Conservation (phyloP, 73 alveolate genomes). For the Tetrahymena malaccensis region DNA sequence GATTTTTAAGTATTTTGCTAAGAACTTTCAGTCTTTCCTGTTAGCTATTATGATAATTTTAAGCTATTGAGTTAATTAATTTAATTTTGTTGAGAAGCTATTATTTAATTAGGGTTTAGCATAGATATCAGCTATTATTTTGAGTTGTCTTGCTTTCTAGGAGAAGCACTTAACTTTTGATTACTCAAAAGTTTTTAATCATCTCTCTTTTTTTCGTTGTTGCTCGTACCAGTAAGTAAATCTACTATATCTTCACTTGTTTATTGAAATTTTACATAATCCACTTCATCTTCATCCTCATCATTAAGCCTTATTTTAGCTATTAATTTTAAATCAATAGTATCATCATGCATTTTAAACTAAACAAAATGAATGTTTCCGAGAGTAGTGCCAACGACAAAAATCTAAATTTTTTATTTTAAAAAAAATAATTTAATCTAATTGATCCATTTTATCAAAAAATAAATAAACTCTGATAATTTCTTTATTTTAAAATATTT, state of each 20-base stretch:
- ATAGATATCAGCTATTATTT: neutral
- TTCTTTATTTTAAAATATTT: no score
- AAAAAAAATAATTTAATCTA: no score
- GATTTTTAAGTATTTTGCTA: neutral
- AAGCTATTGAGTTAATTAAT: neutral
- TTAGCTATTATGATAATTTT: neutral
- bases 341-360: neutral
- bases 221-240: neutral
- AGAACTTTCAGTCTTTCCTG: neutral
- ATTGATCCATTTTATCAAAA: no score
- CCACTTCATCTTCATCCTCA: neutral
- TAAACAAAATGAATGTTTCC: neutral
- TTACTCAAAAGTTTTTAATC: neutral
- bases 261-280: neutral
- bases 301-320: neutral
- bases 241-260: neutral
- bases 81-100: neutral
- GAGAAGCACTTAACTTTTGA: neutral
- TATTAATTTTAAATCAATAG: neutral
- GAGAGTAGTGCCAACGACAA: neutral
- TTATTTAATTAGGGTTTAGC: neutral
- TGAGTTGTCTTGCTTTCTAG: neutral
- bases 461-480: no score
- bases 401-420: neutral
- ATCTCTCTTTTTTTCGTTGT: neutral